Conservation (phyloP, 495 filamentous ascomycete genomes). For the Talaromyces liani region DNA sequence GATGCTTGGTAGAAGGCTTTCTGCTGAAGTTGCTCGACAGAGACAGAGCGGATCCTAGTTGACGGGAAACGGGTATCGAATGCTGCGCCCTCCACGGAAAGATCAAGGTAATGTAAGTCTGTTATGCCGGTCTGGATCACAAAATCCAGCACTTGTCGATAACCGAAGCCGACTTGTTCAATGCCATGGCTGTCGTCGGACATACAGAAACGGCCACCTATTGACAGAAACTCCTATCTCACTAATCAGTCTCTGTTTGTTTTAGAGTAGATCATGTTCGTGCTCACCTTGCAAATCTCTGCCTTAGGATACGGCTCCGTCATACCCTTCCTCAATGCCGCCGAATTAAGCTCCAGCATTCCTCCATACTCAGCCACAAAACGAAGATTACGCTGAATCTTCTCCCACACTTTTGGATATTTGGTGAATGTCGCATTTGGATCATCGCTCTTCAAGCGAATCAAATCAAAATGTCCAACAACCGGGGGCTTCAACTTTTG, state of each 20-base stretch:
- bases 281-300: constrained; percentile 67
- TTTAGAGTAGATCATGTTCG: constrained; percentile 5
- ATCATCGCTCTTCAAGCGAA: constrained; percentile 68
- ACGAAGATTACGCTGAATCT: constrained; percentile 64
- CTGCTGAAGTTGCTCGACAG: constrained; percentile 19
- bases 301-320: constrained; percentile 79
- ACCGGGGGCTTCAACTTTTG: constrained; percentile 62
- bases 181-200: constrained; percentile 89
- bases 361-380: constrained; percentile 66
- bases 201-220: constrained; percentile 75
- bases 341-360: constrained; percentile 81
- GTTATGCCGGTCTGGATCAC: constrained; percentile 39
- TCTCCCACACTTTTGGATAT: constrained; percentile 61
- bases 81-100: constrained; percentile 17
- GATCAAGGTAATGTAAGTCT: constrained; percentile 32
- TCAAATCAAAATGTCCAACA: constrained; percentile 91
- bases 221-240: constrained; percentile 46
- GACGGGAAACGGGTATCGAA: constrained; percentile 34
- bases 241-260: background rate
- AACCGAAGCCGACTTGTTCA: constrained; percentile 70
- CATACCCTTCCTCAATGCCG: constrained; percentile 82
- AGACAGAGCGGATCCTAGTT: constrained; percentile 21
- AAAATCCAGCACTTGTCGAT: constrained; percentile 52
- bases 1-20: constrained; percentile 14
- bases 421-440: constrained; percentile 48